Conservation (phyloP, 2,329 filamentous ascomycete species). For the Clonostachys rhizophaga region DNA sequence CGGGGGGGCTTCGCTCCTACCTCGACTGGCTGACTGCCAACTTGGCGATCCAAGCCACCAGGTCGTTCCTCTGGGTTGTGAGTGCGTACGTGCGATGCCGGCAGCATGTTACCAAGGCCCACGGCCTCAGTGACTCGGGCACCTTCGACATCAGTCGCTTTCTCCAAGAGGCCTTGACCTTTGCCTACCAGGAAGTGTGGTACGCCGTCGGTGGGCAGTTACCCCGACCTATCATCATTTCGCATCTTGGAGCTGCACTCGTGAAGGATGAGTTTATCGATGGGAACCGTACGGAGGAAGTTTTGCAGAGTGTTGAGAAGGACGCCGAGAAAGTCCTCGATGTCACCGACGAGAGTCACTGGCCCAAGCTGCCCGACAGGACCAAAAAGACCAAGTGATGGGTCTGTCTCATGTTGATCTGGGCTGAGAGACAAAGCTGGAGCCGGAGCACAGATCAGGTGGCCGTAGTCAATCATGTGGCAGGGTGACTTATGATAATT, state of each 20-base stretch:
- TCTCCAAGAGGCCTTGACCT: constrained; percentile 16
- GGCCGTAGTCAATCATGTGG: no score
- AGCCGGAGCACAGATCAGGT: no score
- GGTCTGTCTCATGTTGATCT: no score
- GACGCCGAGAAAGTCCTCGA: no score
- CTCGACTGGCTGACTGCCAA: constrained; percentile 22
- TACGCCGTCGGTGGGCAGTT: constrained; percentile 18
- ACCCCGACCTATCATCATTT: constrained; percentile 19
- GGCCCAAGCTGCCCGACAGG: no score
- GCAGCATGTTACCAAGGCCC: constrained; percentile 11
- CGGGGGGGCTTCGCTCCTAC: no score
- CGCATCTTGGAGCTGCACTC: constrained; percentile 7
- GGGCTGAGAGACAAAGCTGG: no score
- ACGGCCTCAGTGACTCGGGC: constrained; percentile 6
- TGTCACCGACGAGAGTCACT: no score
- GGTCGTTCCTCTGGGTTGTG: constrained; percentile 21
- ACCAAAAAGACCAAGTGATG: no score
- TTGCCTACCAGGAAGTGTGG: constrained; percentile 20
- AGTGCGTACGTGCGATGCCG: constrained; percentile 17
- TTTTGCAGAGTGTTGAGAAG: neutral
- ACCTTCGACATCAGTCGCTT: constrained; percentile 17
- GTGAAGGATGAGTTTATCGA: neutral
- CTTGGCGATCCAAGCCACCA: constrained; percentile 11
- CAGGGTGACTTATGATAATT: no score
- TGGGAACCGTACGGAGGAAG: neutral